These are phyloP conservation scores for Ophiostoma angusticollis DNA, from an alignment of 2,329 filamentous ascomycete species.

Conservation along the genomic window DNA sequence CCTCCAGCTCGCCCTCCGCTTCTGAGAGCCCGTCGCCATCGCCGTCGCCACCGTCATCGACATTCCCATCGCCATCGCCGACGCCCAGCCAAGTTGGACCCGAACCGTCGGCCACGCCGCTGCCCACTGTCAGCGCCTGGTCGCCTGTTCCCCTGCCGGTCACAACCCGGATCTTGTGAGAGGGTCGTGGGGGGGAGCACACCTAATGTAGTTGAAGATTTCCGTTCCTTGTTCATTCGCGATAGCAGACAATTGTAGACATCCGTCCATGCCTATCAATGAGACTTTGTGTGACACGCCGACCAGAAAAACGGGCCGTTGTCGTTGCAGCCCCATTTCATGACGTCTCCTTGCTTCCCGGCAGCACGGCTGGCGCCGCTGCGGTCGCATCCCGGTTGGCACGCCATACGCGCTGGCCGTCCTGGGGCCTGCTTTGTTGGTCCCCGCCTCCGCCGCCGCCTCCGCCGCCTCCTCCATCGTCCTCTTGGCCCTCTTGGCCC, in stretches of 20 bases:
- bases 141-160: neutral
- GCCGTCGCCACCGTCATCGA: neutral
- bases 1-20: neutral
- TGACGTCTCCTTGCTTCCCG: neutral
- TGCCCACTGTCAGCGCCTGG: neutral
- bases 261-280: too few species aligned
- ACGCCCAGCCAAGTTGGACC: neutral
- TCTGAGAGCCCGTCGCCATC: neutral
- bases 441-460: conserved; percentile 32
- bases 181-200: neutral
- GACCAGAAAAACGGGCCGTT: too few species aligned
- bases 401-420: conserved; percentile 8
- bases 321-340: neutral
- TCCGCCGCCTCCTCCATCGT: neutral
- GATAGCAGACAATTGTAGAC: too few species aligned
- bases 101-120: neutral
- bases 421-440: conserved; percentile 40
- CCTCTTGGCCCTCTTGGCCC: neutral
- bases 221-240: too few species aligned
- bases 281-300: too few species aligned
- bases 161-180: neutral
- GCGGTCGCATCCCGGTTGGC: conserved; percentile 6
- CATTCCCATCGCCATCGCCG: neutral
- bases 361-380: neutral
- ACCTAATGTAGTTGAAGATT: neutral